A percentile compares a stretch with the other conserved stretches of the same genome.
Conservation (phyloP, 352 stramenopile species). For the Globisporangium splendens region DNA sequence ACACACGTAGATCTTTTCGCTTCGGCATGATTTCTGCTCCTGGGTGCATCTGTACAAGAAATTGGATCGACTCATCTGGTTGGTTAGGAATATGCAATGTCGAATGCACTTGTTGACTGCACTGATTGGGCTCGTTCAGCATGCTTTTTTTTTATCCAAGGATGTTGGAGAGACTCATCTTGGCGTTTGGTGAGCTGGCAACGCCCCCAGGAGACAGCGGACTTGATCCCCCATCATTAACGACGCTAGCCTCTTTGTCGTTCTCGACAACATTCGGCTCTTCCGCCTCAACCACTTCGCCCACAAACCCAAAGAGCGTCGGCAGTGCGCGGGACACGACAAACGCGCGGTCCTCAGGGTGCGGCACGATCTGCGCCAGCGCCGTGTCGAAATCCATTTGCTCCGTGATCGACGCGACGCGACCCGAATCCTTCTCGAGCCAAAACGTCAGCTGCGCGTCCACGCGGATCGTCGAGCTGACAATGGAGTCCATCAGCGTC, state of each 20-base stretch:
- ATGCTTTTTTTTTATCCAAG: background rate
- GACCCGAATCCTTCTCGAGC: slow-evolving; percentile 11
- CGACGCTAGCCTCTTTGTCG: background rate
- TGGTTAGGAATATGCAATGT: too few species aligned
- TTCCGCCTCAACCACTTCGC: slow-evolving; percentile 1
- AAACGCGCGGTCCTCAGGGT: slow-evolving; percentile 9
- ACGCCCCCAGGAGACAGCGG: background rate
- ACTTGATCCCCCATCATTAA: background rate
- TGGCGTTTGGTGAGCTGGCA: background rate
- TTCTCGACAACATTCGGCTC: background rate
- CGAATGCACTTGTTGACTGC: background rate
- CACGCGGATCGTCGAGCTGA: slow-evolving; percentile 4
- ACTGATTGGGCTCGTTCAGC: too few species aligned
- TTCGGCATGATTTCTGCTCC: too few species aligned
- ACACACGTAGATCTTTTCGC: too few species aligned
- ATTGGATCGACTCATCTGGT: too few species aligned
- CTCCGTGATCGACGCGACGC: slow-evolving; percentile 10
- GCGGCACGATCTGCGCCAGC: slow-evolving; percentile 9
- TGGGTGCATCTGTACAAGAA: too few species aligned
- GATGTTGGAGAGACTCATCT: slow-evolving; percentile 14
- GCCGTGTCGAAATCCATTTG: slow-evolving; percentile 12
- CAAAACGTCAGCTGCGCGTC: slow-evolving; percentile 5
- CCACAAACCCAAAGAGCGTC: slow-evolving; percentile 10
- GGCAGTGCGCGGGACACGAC: slow-evolving; percentile 8
- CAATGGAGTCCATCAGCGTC: slow-evolving; percentile 1